phyloP scores from a whole-genome alignment of 768 basidiomycete species.

The Lentinula lateritia region DNA sequence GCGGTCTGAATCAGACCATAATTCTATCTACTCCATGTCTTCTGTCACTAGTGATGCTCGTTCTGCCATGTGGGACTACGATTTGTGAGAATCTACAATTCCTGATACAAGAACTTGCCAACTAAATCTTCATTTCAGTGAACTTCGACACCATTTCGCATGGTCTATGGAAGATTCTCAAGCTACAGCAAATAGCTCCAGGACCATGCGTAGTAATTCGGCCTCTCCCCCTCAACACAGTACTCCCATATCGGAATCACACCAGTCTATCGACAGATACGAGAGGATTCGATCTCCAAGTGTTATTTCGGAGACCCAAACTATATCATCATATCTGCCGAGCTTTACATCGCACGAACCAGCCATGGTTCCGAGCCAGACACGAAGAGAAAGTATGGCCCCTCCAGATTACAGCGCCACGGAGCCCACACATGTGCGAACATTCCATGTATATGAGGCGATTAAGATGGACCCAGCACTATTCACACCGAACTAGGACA shows the following conservation, averaged over 20 bases:
- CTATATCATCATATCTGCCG: background rate
- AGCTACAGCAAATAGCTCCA: background rate
- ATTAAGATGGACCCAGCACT: slow-evolving; percentile 14
- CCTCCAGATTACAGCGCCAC: slow-evolving; percentile 19
- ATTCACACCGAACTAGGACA: background rate
- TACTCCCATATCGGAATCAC: background rate
- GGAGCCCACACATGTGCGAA: slow-evolving; percentile 20
- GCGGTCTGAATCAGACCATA: background rate
- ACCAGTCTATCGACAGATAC: background rate
- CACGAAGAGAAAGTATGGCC: slow-evolving; percentile 4
- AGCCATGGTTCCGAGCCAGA: background rate
- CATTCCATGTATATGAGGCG: slow-evolving; percentile 21
- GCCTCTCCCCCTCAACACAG: background rate
- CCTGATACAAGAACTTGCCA: background rate
- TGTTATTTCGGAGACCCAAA: background rate
- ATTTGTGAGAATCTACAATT: slow-evolving; percentile 7
- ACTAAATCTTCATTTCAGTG: background rate
- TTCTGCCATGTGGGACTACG: slow-evolving; percentile 16
- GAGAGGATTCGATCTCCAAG: background rate
- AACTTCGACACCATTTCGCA: slow-evolving; percentile 8
- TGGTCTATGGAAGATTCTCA: slow-evolving; percentile 2
- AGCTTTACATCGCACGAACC: background rate
- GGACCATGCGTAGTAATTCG: background rate
- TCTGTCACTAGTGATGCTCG: slow-evolving; percentile 13
- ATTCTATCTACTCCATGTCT: slow-evolving; percentile 1